Conservation (phyloP, 225 moss, liverwort and hornwort genomes). For the Pseudisothecium myosuroides region DNA sequence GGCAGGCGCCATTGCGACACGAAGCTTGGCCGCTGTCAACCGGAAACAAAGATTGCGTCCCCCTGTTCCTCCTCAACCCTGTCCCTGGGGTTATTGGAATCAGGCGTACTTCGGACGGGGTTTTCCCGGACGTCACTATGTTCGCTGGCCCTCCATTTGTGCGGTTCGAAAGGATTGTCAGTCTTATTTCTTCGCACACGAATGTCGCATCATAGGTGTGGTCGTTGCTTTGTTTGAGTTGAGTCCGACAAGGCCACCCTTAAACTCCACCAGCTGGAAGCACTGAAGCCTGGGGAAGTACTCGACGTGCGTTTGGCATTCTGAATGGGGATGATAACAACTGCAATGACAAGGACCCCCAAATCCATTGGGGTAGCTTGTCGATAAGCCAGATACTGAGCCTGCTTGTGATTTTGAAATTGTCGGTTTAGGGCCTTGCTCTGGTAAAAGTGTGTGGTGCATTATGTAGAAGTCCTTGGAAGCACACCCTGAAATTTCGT, state of each 20-base stretch:
- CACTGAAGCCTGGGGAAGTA: neutral
- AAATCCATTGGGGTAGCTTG: neutral
- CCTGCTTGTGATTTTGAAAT: neutral
- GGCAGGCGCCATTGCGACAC: neutral
- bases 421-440: neutral
- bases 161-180: too few species aligned
- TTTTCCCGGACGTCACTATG: neutral
- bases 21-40: too few species aligned
- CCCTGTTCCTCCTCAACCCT: neutral
- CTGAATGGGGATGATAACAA: neutral
- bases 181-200: neutral
- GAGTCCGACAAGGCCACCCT: neutral
- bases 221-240: neutral
- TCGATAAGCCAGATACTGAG: neutral
- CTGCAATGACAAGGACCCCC: rapidly evolving
- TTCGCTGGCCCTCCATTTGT: neutral
- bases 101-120: neutral
- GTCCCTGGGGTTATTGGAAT: too few species aligned
- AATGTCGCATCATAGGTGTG: neutral
- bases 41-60: neutral
- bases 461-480: neutral
- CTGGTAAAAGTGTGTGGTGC: neutral
- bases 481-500: neutral
- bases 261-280: neutral
- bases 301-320: neutral